A percentile compares a stretch with the other conserved stretches of the same genome.
These are phyloP conservation scores for Spencermartinsiella ligniputridi DNA, from an alignment of 1,139 yeast species.

Conservation along the genomic window DNA sequence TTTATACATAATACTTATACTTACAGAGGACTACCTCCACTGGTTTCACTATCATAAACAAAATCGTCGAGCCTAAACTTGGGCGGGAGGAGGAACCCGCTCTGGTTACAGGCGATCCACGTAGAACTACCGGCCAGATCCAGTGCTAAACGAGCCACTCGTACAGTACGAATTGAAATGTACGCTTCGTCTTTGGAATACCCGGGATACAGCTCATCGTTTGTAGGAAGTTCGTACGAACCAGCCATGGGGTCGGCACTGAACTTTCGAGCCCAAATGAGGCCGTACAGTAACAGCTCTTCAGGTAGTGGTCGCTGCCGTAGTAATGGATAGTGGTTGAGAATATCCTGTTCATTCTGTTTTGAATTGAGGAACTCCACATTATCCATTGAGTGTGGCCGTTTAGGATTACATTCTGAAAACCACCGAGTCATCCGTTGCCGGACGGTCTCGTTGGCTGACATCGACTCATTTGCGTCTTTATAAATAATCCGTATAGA, in stretches of 20 bases:
- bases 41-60: conserved; percentile 2
- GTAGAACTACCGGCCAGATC: conserved; percentile 9
- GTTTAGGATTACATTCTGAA: conserved; percentile 4
- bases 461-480: not conserved
- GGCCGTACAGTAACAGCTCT: conserved; percentile 18
- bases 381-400: conserved; percentile 13
- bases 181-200: conserved; percentile 6
- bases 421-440: conserved; percentile 9
- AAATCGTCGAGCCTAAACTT: conserved; percentile 3
- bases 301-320: conserved; percentile 23
- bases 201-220: conserved; percentile 22
- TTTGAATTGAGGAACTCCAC: conserved; percentile 19
- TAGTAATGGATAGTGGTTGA: conserved; percentile 15
- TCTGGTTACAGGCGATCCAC: conserved; percentile 8
- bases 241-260: not conserved
- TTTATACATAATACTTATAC: too few species aligned
- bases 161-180: conserved; percentile 15
- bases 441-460: conserved; percentile 2
- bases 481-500: conserved; percentile 1
- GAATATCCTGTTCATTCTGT: conserved; percentile 16
- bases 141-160: conserved; percentile 17
- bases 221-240: conserved; percentile 14
- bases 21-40: conserved; percentile 1
- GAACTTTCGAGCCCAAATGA: conserved; percentile 16
- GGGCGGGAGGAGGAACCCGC: conserved; percentile 7